Conservation (phyloP, 2,329 filamentous ascomycete genomes). For the Rhexocercosporidium sp. region DNA sequence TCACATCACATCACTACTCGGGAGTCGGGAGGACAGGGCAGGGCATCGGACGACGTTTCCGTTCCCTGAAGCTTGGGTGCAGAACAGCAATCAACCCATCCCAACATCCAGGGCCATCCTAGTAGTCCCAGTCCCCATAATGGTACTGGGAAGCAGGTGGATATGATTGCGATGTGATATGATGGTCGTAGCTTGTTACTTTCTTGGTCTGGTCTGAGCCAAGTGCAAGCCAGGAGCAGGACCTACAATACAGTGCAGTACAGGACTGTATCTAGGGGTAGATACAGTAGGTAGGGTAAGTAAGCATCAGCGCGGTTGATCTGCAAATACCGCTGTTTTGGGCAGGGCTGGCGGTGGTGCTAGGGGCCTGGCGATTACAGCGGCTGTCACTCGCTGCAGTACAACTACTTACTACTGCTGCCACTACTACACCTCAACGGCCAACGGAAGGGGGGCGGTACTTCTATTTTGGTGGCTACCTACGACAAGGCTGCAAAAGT, state of each 20-base stretch:
- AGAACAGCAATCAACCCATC: constrained; percentile 3
- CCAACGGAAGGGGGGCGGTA: background rate
- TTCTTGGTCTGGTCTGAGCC: background rate
- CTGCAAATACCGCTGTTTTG: background rate
- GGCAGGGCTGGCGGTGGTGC: constrained; percentile 5
- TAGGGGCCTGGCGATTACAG: constrained; percentile 9
- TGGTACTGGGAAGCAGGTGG: constrained; percentile 1
- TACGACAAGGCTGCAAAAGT: background rate
- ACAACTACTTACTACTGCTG: too few species aligned
- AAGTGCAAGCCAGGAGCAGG: background rate
- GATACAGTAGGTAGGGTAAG: too few species aligned
- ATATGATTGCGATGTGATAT: constrained; percentile 1
- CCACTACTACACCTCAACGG: too few species aligned
- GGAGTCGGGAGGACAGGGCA: too few species aligned
- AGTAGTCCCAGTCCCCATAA: background rate
- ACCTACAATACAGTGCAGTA: too few species aligned
- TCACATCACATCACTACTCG: too few species aligned
- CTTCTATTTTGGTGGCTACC: constrained; percentile 8
- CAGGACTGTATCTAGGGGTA: too few species aligned
- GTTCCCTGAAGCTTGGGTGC: constrained; percentile 10
- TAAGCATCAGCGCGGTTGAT: constrained; percentile 11
- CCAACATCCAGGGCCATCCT: background rate
- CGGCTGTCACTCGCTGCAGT: constrained; percentile 2
- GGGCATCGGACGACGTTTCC: constrained; percentile 13
- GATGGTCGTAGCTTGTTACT: background rate